Evolutionary conservation across 768 basidiomycete genomes (phyloP).

Genomic region (Tulasnella sp.): DNA sequence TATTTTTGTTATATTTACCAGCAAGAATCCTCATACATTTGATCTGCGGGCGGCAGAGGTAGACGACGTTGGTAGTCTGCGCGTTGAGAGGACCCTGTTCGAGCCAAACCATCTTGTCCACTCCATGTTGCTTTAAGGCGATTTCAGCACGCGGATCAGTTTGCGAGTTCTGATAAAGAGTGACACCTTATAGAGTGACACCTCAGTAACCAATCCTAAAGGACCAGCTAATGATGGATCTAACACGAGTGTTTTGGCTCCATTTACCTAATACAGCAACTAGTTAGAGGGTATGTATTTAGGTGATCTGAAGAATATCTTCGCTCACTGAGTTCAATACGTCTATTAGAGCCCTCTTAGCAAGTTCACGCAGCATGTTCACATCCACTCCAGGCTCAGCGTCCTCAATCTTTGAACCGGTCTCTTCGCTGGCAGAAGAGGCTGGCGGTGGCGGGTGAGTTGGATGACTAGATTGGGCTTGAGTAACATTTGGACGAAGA

Average conservation of each 20-base stretch:
- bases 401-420: background rate
- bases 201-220: slow-evolving; percentile 89
- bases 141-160: background rate
- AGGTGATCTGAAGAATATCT: background rate
- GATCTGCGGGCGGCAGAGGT: slow-evolving; percentile 81
- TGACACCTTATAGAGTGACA: slow-evolving; percentile 76
- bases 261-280: slow-evolving; percentile 51
- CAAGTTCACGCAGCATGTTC: slow-evolving; percentile 53
- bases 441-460: slow-evolving; percentile 8
- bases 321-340: slow-evolving; percentile 63
- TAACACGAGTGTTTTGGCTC: slow-evolving; percentile 92
- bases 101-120: slow-evolving; percentile 99
- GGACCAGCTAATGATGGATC: slow-evolving; percentile 83
- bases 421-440: background rate
- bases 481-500: too few relatives aligned
- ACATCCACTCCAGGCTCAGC: slow-evolving; percentile 7
- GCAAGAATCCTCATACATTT: slow-evolving; percentile 82
- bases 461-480: background rate
- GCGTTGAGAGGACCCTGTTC: slow-evolving; percentile 78
- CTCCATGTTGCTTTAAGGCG: slow-evolving; percentile 74
- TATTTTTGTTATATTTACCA: slow-evolving; percentile 46
- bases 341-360: slow-evolving; percentile 69
- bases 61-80: slow-evolving; percentile 80
- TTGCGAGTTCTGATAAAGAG: background rate
- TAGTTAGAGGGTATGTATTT: background rate